phyloP scores from a whole-genome alignment of 495 filamentous ascomycete genomes.

The Apodospora peruviana region DNA sequence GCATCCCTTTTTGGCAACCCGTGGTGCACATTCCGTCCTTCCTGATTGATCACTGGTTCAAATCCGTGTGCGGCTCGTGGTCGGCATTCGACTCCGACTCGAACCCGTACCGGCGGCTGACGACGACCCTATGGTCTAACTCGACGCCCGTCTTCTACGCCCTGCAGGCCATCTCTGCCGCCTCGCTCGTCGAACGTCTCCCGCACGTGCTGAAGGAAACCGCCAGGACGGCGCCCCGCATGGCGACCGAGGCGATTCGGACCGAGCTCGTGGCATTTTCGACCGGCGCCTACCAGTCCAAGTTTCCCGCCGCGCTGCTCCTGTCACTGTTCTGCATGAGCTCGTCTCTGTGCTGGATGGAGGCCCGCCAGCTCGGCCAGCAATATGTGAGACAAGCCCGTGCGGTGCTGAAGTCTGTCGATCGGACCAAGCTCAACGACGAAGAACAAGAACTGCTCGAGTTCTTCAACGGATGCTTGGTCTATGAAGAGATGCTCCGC shows the following conservation, averaged over 20 bases:
- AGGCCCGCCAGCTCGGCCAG: conserved; percentile 24
- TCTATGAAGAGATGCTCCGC: conserved; percentile 31
- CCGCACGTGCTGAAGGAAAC: conserved; percentile 26
- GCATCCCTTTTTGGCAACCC: conserved; percentile 14
- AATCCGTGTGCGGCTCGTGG: conserved; percentile 29
- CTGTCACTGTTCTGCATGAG: conserved; percentile 31
- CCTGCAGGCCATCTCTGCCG: conserved; percentile 26
- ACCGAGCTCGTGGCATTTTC: conserved; percentile 22
- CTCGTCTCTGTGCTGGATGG: conserved; percentile 32
- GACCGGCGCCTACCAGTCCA: not conserved
- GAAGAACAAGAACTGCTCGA: conserved; percentile 18
- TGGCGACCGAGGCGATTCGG: conserved; percentile 21
- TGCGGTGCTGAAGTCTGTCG: conserved; percentile 17
- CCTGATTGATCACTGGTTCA: conserved; percentile 33
- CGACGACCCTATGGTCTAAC: conserved; percentile 18
- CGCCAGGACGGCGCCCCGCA: conserved; percentile 17
- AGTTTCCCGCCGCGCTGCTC: conserved; percentile 24
- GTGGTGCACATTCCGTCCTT: conserved; percentile 28
- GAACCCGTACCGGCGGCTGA: conserved; percentile 27
- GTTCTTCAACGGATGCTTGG: conserved; percentile 30
- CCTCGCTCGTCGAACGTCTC: conserved; percentile 27
- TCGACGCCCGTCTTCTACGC: conserved; percentile 22
- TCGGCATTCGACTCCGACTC: conserved; percentile 24
- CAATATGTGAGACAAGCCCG: conserved; percentile 24
- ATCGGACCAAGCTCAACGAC: conserved; percentile 8